These are phyloP conservation scores for Botrytis deweyae DNA, from an alignment of 2,329 filamentous ascomycete genomes.

Conservation along the genomic window DNA sequence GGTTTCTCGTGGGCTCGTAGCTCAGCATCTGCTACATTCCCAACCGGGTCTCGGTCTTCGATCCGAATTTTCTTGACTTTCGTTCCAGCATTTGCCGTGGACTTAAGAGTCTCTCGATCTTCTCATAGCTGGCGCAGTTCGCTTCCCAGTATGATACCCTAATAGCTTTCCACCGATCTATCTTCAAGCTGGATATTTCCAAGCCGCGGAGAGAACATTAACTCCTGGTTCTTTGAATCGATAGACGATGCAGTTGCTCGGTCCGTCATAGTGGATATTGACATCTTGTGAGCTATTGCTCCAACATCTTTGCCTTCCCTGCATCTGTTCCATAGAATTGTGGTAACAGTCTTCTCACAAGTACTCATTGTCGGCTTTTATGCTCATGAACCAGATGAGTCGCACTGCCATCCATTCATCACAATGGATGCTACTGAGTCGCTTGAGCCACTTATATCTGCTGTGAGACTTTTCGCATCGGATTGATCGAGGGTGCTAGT, in stretches of 20 bases:
- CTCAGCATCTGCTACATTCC: not conserved
- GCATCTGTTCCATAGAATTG: not conserved
- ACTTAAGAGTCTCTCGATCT: not conserved
- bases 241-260: not conserved
- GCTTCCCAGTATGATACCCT: not conserved
- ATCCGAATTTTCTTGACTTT: accelerated
- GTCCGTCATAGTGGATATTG: accelerated
- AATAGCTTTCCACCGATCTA: not conserved
- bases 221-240: not conserved
- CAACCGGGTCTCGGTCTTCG: not conserved
- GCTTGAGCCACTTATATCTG: not conserved
- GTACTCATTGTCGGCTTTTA: accelerated
- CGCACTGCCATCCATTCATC: not conserved
- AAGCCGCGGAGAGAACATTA: not conserved
- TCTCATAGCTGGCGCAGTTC: not conserved
- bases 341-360: not conserved
- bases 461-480: not conserved
- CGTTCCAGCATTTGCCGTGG: not conserved
- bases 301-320: not conserved
- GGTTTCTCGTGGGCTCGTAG: not conserved
- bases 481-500: not conserved
- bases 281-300: not conserved
- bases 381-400: not conserved
- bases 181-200: not conserved
- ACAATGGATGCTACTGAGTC: accelerated